phyloP scores from a whole-genome alignment of 495 filamentous ascomycete species.

The Corynascus novoguineensis region DNA sequence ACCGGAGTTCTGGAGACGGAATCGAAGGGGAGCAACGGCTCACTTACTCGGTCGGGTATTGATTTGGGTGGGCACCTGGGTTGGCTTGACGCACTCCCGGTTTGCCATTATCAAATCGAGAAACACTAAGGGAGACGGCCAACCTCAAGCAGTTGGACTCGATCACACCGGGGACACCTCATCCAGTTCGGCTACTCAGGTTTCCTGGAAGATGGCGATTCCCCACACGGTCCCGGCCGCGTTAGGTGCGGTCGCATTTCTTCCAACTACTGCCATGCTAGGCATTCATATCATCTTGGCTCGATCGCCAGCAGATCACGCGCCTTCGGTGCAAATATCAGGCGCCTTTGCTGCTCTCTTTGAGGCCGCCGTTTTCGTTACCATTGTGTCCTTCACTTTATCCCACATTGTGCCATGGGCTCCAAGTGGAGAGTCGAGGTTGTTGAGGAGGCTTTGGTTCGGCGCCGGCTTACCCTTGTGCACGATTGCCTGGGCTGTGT shows the following conservation, averaged over 20 bases:
- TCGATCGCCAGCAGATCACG: constrained; percentile 26
- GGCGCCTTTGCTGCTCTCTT: constrained; percentile 34
- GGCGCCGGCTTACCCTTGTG: constrained; percentile 32
- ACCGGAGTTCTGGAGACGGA: background rate
- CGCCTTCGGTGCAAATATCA: constrained; percentile 30
- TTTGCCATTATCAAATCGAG: background rate
- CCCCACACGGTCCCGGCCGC: constrained; percentile 28
- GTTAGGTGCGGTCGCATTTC: constrained; percentile 35
- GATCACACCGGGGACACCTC: background rate
- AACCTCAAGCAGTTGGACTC: too few species aligned
- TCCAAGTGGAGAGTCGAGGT: constrained; percentile 18
- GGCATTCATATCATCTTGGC: constrained; percentile 39
- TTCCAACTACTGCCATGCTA: constrained; percentile 38
- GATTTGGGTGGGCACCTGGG: too few species aligned
- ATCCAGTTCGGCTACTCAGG: constrained; percentile 1
- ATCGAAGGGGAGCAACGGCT: background rate
- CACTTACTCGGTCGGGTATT: too few species aligned
- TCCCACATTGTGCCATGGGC: constrained; percentile 22
- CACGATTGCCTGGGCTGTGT: constrained; percentile 35
- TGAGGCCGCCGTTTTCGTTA: constrained; percentile 31
- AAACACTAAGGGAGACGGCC: background rate
- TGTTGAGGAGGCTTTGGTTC: constrained; percentile 32
- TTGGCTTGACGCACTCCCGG: background rate
- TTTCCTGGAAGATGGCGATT: constrained; percentile 29
- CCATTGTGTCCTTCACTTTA: constrained; percentile 25